These are phyloP conservation scores for Yamadazyma insecticola DNA, from an alignment of 805 yeast species.

Conservation along the genomic window DNA sequence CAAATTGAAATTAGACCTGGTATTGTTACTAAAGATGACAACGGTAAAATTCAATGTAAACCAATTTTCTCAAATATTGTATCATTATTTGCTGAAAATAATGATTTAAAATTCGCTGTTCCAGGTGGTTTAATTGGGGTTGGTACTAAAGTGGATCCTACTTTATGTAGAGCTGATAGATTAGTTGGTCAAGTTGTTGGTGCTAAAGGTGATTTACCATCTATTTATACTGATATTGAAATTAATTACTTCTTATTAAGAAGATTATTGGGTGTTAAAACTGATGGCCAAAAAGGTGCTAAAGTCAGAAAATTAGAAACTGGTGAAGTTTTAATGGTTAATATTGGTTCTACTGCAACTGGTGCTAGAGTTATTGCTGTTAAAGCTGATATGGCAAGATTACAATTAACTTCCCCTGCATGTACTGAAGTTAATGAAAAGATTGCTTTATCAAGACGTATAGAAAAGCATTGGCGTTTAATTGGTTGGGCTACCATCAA, in stretches of 20 bases:
- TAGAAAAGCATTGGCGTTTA: slow-evolving; percentile 99
- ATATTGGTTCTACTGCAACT: slow-evolving; percentile 98
- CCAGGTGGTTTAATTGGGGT: slow-evolving; percentile 99
- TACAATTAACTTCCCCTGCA: slow-evolving; percentile 94
- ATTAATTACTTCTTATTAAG: slow-evolving; percentile 94
- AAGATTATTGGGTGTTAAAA: slow-evolving; percentile 96
- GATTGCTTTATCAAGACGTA: slow-evolving; percentile 98
- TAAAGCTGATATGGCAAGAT: slow-evolving; percentile 98
- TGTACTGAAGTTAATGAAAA: slow-evolving; percentile 98
- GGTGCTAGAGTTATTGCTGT: slow-evolving; percentile 99
- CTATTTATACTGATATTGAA: slow-evolving; percentile 95
- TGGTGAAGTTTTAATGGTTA: slow-evolving; percentile 97
- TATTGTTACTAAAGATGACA: slow-evolving; percentile 92
- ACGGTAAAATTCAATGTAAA: slow-evolving; percentile 84
- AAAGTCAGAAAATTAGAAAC: slow-evolving; percentile 91
- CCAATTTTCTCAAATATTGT: slow-evolving; percentile 94
- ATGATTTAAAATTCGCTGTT: slow-evolving; percentile 96
- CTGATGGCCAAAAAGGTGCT: slow-evolving; percentile 91
- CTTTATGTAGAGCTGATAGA: slow-evolving; percentile 98
- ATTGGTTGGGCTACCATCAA: slow-evolving; percentile 99
- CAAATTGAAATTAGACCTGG: slow-evolving; percentile 99
- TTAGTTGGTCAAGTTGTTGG: slow-evolving; percentile 99
- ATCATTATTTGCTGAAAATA: slow-evolving; percentile 94
- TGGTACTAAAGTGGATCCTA: slow-evolving; percentile 98
- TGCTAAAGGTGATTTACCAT: slow-evolving; percentile 92